Evolutionary conservation across 306 rosid genomes (phyloP), one percentile per base, ranked within the genome.

Genomic region (Macrotyloma uniflorum): DNA sequence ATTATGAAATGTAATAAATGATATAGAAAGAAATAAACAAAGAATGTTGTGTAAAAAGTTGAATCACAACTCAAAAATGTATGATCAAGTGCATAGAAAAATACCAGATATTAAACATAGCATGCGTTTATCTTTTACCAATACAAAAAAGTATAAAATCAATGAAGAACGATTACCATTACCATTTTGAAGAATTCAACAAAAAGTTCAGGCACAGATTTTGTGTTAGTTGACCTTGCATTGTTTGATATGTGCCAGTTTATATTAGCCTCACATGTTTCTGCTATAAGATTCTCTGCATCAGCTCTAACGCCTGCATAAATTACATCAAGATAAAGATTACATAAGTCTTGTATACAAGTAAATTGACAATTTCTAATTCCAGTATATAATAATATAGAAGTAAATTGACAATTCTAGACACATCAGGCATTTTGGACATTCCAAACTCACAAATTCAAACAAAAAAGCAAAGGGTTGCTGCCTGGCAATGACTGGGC

Each of bases 181-280:
- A 91, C 98, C 97, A 89, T 92, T 20, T 33, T 82, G 61, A 88
- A 82, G 83, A 95, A 92, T 49, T 94, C 88, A 76, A 83, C 36
- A 79, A 92, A 93, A 86, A 92, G 98, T 55, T 87, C 93, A 67
- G 93, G 76, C 89, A 93, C 74, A 55, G 98, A 78, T 58, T 86
- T 87, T 38, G 42, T 80, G 86, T 95, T 95, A 51, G 66, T 58
- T 54, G 70, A 58, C 79, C 96, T 91, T 23, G n/a, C 70, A 35
- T 6, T 91, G 81, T 73, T 59, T 33, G 86, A 66, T 46, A 19
- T 54, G 71, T 87, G 83, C 76, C 77, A 71, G 55, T 63, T 47
- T 72, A 92, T 88, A 83, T 90, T 88, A 38, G 83, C 79, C 19
- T 28, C 68, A 86, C 93, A 95, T 19, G 81, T 88, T 76, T 85